Evolutionary conservation across 306 rosid species (phyloP), one percentile per base, ranked within the genome.

Genomic region (Glycine tomentella): DNA sequence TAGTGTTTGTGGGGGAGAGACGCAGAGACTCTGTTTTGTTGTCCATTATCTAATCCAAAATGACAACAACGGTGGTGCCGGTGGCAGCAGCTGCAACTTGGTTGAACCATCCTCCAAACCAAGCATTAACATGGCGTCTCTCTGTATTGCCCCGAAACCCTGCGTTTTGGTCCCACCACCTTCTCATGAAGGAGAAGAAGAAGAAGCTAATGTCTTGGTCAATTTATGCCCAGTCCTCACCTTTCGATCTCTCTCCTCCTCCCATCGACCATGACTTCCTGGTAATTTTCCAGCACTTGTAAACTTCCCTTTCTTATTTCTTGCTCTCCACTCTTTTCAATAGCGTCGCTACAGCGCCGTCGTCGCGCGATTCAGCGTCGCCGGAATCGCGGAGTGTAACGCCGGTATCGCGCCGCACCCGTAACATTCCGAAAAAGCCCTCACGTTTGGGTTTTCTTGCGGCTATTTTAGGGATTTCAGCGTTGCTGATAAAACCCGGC

Each of bases 231-330:
- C 67, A 49, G 3, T 81, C 89, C 71, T 81, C 83, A 68, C 83
- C 94, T 63, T 94, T 86, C 83, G 92, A 92, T 67, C 91, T 92
- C 80, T 90, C 94, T 6, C 97, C 98, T 70, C 98, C 97, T 65
- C 95, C 98, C 5, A 95, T 95, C 76, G 97, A 91, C 76, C 97
- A 90, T 72, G 97, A 95, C 77, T 85, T 95, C 61, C 85, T 91
- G 49, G 98, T 94, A 79, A 77, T 83, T 64, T 72, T 57, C 20
- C 0, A 33, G n/a, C 76, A 3, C 62, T 74, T 10, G 42, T 25
- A 38, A 38, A 38, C 44, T 38, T 0, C 1, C 46, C 46, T 10
- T 63, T 34, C 10, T 6, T 14, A 1, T 33, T 63, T 63, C 45
- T 34, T 34, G 15, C 68, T 62, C 11, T 33, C 2, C 44, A 61